Percentiles rank a stretch among this genome's conserved stretches.
Evolutionary conservation across 164 flowering plant genomes (phyloP).

Genomic region (Umbellularia californica): DNA sequence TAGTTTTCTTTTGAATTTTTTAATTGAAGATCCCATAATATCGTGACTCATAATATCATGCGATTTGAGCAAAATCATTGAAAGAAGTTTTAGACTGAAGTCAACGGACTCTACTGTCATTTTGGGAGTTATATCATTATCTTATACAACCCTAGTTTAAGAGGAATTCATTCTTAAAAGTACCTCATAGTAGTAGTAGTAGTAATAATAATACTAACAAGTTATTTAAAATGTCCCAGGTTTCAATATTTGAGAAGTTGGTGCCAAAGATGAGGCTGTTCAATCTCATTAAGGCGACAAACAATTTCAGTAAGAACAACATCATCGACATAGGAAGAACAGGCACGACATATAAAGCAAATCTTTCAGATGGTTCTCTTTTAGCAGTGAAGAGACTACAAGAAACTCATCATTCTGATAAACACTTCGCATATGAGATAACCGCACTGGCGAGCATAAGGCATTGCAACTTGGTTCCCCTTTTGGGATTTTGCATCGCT

Average conservation of each 20-base stretch:
- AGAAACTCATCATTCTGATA: slow-evolving; percentile 17
- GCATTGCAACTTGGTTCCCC: slow-evolving; percentile 31
- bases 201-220: no score
- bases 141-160: no score
- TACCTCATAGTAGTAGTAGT: no score
- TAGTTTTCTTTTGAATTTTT: no score
- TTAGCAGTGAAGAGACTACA: slow-evolving; percentile 27
- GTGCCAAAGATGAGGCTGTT: slow-evolving; percentile 54
- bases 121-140: no score
- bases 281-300: slow-evolving; percentile 48
- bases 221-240: slow-evolving; percentile 10
- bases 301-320: slow-evolving; percentile 11
- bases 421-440: slow-evolving; percentile 28
- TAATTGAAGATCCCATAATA: no score
- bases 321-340: slow-evolving; percentile 24
- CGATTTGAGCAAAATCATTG: no score
- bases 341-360: slow-evolving; percentile 27
- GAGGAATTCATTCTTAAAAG: no score
- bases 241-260: slow-evolving; percentile 59
- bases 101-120: no score
- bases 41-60: no score
- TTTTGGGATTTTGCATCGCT: slow-evolving; percentile 17
- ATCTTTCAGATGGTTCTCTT: slow-evolving; percentile 18
- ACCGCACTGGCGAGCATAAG: slow-evolving; percentile 18
- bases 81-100: no score